Evolutionary conservation across 2,329 filamentous ascomycete genomes (phyloP).

Genomic region (Alternaria longipes): DNA sequence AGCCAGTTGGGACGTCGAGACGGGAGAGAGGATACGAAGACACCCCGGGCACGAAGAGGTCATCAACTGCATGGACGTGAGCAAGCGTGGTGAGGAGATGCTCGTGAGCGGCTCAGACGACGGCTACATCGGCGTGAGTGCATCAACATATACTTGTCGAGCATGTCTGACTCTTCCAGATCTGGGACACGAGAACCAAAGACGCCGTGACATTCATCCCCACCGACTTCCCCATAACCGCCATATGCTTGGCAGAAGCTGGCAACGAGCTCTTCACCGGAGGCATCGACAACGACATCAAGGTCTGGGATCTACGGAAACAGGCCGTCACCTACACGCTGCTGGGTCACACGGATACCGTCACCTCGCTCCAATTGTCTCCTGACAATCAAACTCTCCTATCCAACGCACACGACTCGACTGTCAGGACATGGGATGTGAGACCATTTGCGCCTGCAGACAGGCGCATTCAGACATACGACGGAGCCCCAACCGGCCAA

Average conservation of each 20-base stretch:
- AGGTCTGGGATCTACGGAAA: constrained; percentile 96
- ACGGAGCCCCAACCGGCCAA: constrained; percentile 85
- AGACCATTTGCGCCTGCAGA: constrained; percentile 91
- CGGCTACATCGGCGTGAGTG: constrained; percentile 76
- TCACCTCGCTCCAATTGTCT: constrained; percentile 90
- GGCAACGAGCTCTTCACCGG: constrained; percentile 96
- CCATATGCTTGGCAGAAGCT: constrained; percentile 88
- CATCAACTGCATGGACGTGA: constrained; percentile 91
- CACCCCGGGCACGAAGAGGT: constrained; percentile 95
- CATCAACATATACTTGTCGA: accelerated
- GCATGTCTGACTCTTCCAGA: constrained; percentile 50
- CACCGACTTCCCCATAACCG: constrained; percentile 91
- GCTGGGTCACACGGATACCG: constrained; percentile 87
- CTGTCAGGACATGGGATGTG: constrained; percentile 94
- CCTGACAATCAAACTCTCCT: constrained; percentile 90
- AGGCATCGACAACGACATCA: constrained; percentile 96
- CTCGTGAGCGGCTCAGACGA: constrained; percentile 93
- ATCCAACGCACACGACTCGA: constrained; percentile 93
- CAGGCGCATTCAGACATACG: constrained; percentile 84
- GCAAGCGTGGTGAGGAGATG: constrained; percentile 87
- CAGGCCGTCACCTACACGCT: constrained; percentile 88
- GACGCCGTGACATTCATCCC: constrained; percentile 86
- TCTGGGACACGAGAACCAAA: constrained; percentile 95
- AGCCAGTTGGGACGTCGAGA: constrained; percentile 94
- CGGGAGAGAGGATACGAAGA: constrained; percentile 87